Base-by-base conservation (phyloP, 2,329 filamentous ascomycete genomes). In the Colletotrichum brevisporum region DNA sequence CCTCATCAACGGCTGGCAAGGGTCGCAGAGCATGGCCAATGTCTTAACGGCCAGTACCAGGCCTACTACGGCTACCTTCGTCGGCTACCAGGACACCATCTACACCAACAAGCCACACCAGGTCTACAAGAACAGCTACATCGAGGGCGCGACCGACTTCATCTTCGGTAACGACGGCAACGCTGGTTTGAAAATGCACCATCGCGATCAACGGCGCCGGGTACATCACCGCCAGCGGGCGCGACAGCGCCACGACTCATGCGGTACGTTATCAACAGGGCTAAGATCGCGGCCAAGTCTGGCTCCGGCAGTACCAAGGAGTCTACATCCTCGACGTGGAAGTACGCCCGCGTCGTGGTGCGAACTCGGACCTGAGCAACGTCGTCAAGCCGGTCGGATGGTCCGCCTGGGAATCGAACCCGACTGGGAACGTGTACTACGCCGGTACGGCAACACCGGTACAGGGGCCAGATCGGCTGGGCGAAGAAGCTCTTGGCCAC, bases 381-480 rank as follows among this genome's bases (percentile, higher is more conserved):
- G 87, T 91, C 15, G 84, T 92, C 73, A 90, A 90, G 73, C 67
- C 81, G 2, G 84, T 84, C 0, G 90, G 90, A 0, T 92, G 90
- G 89, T 77, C 74, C 4, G 75, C 81, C 31, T 92, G 90, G 90
- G 80, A 80, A 1, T 79, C 84, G 41, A 76, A 82, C 24, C 82
- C 83, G 31, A 89, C 86, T 1, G 82, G 79, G 27, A 79, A 87
- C 51, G 86, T 91, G 2, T 78, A 81, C 43, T 91, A 87, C 69
- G 86, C 78, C 9, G 90, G 80, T 91, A 86, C 73, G 78, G 73
- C 21, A 92, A 92, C 77, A 84, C 83, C 1, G 90, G 90, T 0
- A 75, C 80, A 36, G 89, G 90, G 1, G 81, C 89, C 1, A 76
- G n/a, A n/a, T n/a, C n/a, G n/a, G 78, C 43, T 84, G 81, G 66